phyloP scores from a whole-genome alignment of 306 rosid species.

The Sphenostylis stenocarpa region DNA sequence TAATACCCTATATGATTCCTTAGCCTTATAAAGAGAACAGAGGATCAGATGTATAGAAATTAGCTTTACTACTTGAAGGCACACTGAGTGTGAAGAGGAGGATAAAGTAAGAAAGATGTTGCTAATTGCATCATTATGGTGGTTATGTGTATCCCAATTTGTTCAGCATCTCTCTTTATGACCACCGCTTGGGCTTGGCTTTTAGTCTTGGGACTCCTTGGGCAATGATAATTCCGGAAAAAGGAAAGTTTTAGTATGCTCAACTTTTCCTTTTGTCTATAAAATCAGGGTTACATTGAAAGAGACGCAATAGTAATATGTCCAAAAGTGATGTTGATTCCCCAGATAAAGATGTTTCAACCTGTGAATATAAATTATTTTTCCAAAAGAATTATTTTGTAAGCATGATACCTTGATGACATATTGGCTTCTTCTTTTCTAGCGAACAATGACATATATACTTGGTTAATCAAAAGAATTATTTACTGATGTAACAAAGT shows the following conservation, averaged over 20 bases:
- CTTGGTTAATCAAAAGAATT: neutral
- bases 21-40: conserved; percentile 34
- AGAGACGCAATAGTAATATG: conserved; percentile 45
- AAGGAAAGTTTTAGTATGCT: conserved; percentile 30
- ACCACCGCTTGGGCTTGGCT: conserved; percentile 42
- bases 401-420: conserved; percentile 56
- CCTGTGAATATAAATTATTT: conserved; percentile 11
- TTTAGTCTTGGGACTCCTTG: conserved; percentile 34
- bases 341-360: conserved; percentile 38
- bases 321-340: conserved; percentile 48
- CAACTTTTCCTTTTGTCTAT: conserved; percentile 49
- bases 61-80: conserved; percentile 41
- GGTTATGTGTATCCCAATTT: conserved; percentile 31
- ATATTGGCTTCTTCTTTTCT: conserved; percentile 3
- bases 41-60: conserved; percentile 32
- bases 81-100: conserved; percentile 37
- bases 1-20: conserved; percentile 39
- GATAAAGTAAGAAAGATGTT: conserved; percentile 32
- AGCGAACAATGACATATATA: neutral
- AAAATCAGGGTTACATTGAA: conserved; percentile 54
- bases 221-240: conserved; percentile 20
- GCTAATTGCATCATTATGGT: conserved; percentile 25
- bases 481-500: neutral
- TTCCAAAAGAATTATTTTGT: neutral
- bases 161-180: conserved; percentile 47